phyloP scores from a whole-genome alignment of 176 grass and related monocot genomes.

The Hsuehochloa calcarea region DNA sequence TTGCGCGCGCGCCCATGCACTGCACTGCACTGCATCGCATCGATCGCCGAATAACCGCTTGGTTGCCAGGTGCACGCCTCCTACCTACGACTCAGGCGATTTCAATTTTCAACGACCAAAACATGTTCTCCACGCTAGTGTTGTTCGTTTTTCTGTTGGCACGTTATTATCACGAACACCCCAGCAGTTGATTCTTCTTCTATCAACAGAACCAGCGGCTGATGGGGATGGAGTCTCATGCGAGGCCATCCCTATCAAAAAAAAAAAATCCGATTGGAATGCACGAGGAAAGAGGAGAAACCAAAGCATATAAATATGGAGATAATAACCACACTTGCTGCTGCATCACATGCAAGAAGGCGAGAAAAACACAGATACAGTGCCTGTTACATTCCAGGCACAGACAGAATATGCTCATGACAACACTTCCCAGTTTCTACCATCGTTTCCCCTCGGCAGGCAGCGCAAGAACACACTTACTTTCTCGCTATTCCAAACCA shows the following conservation, averaged over 20 bases:
- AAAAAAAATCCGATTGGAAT: too few relatives aligned
- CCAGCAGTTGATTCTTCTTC: too few relatives aligned
- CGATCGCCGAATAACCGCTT: too few relatives aligned
- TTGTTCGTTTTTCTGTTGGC: not conserved
- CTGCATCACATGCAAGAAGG: not conserved
- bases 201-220: too few relatives aligned
- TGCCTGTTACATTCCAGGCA: not conserved
- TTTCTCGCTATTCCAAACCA: not conserved
- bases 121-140: not conserved
- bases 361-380: not conserved
- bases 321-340: not conserved
- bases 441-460: not conserved
- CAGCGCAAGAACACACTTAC: not conserved
- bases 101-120: not conserved
- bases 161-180: not conserved
- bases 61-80: too few relatives aligned
- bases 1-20: too few relatives aligned
- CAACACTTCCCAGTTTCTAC: not conserved
- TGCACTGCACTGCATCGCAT: too few relatives aligned
- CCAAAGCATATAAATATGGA: not conserved
- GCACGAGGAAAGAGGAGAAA: not conserved
- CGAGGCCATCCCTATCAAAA: too few relatives aligned
- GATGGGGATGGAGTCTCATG: too few relatives aligned
- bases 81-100: too few relatives aligned
- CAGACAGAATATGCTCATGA: not conserved